These are phyloP conservation scores for Osmanthus fragrans DNA, from an alignment of 257 asterid species.

Conservation along the genomic window DNA sequence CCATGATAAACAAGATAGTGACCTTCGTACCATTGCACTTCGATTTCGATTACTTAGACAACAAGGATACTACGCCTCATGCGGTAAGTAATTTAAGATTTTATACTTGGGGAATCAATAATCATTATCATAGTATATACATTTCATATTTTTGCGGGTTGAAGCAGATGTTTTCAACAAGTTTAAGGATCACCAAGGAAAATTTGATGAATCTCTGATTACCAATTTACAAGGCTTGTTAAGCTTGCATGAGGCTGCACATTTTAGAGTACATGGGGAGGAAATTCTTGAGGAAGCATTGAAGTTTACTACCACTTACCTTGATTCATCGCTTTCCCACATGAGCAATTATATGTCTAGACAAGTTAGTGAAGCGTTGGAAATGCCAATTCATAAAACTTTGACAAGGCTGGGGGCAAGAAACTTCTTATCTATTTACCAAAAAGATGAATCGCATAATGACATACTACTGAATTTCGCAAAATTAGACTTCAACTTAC, in stretches of 20 bases:
- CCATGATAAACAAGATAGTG: no score
- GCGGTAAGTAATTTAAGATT: no score
- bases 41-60: no score
- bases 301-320: constrained; percentile 25
- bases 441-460: constrained; percentile 22
- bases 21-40: no score
- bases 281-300: constrained; percentile 39
- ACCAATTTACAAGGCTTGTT: constrained; percentile 24
- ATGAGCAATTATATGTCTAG: not conserved
- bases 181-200: constrained; percentile 26
- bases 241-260: constrained; percentile 37
- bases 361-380: constrained; percentile 26
- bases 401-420: constrained; percentile 28
- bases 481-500: constrained; percentile 15
- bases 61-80: no score
- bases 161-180: constrained; percentile 26
- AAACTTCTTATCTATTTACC: constrained; percentile 25
- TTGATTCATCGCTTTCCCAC: not conserved
- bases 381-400: constrained; percentile 32
- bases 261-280: constrained; percentile 28
- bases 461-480: constrained; percentile 20
- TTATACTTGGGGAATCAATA: no score
- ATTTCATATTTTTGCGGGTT: no score
- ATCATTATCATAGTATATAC: not conserved
- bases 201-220: constrained; percentile 16